Evolutionary conservation across 371 early-diverging fungal species (phyloP), one percentile per base, ranked within the genome.

Genomic region (Mucor ambiguus): DNA sequence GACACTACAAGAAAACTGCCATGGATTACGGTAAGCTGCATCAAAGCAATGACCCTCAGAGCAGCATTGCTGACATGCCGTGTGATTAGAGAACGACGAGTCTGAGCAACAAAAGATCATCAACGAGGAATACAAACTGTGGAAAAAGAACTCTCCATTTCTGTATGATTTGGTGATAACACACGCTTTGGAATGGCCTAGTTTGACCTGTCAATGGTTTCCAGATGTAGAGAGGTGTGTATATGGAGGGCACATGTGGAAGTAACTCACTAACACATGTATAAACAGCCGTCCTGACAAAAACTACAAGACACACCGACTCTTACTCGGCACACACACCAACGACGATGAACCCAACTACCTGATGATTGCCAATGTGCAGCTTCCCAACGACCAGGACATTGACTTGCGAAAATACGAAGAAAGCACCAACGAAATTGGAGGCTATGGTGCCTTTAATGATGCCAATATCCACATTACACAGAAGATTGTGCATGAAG

Each of bases 61-160:
- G 35, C 35, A 3, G 3, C 30, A 30, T 37, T 14, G 9, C 46
- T 46, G 22, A 46, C 46, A 46, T 22, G 22, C 3, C 5, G 22
- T 10, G 7, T 46, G 10, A 46, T 4, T 52, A 52, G 52, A 52
- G 12, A 28, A 28, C 28, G 26, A 41, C 35, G 49, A 22, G 10
- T 35, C 41, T 24, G 57, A 64, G 24, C 60, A 92, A 71, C 93
- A 96, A 74, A 92, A 92, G 74, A 75, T 87, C 35, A 93, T 97
- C 67, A 92, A 94, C 66, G 95, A 96, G 76, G 99, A 99, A 71
- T 97, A 98, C 85, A 93, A 94, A 74, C 84, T 94, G 66, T 99
- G 99, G 99, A 98, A 98, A 78, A 98, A 98, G 86, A 99, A 99
- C 81, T 92, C 96, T 8, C 99, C 98, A 30, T 97, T 96, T 72